Base-by-base conservation (phyloP, 108 stramenopile genomes). In the Cyclostephanos invisitatus region DNA sequence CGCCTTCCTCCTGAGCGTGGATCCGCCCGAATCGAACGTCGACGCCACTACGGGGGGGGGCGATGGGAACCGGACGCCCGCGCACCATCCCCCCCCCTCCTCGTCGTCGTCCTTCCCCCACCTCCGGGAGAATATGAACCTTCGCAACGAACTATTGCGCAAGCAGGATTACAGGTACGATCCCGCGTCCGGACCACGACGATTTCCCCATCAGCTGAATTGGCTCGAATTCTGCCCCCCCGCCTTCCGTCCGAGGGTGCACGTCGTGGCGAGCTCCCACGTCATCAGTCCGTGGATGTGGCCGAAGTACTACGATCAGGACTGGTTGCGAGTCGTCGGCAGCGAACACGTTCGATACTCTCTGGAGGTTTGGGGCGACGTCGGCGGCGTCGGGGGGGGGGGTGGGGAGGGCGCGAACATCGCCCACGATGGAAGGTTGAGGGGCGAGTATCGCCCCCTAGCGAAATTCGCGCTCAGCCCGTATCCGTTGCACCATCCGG, bases 271-370 rank as follows among this genome's bases (percentile, higher is more conserved):
- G 5, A 81, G 84, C 53, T 89, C 88, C 78, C 92, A 93, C 64
- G 92, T 93, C 18, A 55, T 93, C n/a, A 73, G 86, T 53, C 92
- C 92, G 5, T 91, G 85, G 84, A 38, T 85, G 46, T 93, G 92
- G 92, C 87, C 86, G 17, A 84, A 93, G 53, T 93, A 93, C 70
- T 93, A 93, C 73, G 87, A 85, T 10, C 87, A 91, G 62, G 88
- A 90, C 24, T 93, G 92, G 92, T 63, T 93, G 59, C 71, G 67
- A 20, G 73, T 80, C 56, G 84, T 93, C 12, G 66, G 66, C 14
- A 78, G 83, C 62, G 89, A 91, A 57, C 89, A 91, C 67, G 78
- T 78, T 21, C 32, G 71, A 28, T 78, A 78, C 68, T 78, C 78
- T 20, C 87, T 87, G 82, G 83, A 77, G 50, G 87, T 85, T 36